phyloP scores from a whole-genome alignment of 169 alveolate species.

The Plasmodium vivax region DNA sequence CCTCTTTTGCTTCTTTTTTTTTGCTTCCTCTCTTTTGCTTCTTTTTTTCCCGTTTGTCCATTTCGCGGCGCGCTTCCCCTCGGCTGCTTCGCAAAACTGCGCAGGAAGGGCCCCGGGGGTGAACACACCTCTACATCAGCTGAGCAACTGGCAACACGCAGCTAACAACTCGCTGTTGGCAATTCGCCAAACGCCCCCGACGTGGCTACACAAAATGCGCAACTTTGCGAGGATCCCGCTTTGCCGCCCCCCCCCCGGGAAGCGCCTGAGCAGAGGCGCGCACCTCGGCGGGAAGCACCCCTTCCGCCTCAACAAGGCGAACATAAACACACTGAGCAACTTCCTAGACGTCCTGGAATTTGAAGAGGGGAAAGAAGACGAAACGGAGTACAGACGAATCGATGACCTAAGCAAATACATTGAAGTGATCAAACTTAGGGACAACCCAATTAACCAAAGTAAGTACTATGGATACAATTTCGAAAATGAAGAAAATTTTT shows the following conservation, averaged over 20 bases:
- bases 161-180: not conserved
- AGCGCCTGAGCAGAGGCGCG: not conserved
- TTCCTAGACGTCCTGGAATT: constrained; percentile 32
- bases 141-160: not conserved
- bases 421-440: constrained; percentile 26
- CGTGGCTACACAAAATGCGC: not conserved
- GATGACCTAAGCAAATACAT: constrained; percentile 63
- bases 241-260: not conserved
- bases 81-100: not conserved
- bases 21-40: not conserved
- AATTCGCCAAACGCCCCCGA: not conserved
- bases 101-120: not conserved
- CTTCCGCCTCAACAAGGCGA: not conserved
- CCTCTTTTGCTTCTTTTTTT: not conserved
- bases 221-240: not conserved
- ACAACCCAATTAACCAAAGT: constrained; percentile 2
- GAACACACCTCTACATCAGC: not conserved
- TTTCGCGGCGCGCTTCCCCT: not conserved
- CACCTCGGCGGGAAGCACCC: not conserved
- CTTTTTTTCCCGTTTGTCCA: not conserved
- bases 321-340: constrained; percentile 2
- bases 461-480: constrained; percentile 49
- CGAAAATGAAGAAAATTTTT: constrained; percentile 27
- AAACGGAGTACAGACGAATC: constrained; percentile 36
- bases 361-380: constrained; percentile 31